A percentile compares a stretch with the other conserved stretches of the same genome.
phyloP scores from a whole-genome alignment of 108 stramenopile genomes.

The Skeletonema menzelii region DNA sequence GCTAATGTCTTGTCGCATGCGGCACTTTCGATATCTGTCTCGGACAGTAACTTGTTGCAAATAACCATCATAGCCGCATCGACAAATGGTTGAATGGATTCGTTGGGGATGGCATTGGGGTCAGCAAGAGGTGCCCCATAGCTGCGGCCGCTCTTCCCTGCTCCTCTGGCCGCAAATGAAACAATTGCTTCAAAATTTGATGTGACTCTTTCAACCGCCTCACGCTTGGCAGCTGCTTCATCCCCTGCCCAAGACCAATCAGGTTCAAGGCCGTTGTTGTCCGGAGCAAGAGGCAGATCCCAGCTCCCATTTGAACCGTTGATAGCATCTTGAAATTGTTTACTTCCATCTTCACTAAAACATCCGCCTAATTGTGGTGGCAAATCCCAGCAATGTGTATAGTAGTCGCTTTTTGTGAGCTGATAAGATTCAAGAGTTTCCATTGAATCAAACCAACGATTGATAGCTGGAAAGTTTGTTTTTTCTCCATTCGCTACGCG shows the following conservation, averaged over 20 bases:
- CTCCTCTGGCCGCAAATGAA: conserved; percentile 85
- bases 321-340: conserved; percentile 66
- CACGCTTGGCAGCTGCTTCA: conserved; percentile 65
- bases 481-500: conserved; percentile 62
- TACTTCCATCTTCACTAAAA: conserved; percentile 58
- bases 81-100: conserved; percentile 58
- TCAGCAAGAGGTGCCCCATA: conserved; percentile 83
- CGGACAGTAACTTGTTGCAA: conserved; percentile 63
- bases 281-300: conserved; percentile 70
- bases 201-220: conserved; percentile 85
- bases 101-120: conserved; percentile 80
- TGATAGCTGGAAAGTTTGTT: conserved; percentile 73
- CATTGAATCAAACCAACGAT: conserved; percentile 94
- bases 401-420: conserved; percentile 88
- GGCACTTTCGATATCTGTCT: conserved; percentile 24
- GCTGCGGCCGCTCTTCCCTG: conserved; percentile 70
- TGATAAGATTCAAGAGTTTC: conserved; percentile 80
- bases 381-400: conserved; percentile 93
- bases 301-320: conserved; percentile 76
- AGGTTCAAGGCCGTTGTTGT: conserved; percentile 81
- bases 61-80: conserved; percentile 66
- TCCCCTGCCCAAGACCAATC: conserved; percentile 76
- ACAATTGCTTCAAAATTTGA: conserved; percentile 81
- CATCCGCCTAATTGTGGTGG: conserved; percentile 96
- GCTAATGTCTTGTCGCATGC: conserved; percentile 41